Percentiles rank a stretch among this genome's conserved stretches.
Conservation (phyloP, 352 stramenopile species). For the Globisporangium mamillatum region DNA sequence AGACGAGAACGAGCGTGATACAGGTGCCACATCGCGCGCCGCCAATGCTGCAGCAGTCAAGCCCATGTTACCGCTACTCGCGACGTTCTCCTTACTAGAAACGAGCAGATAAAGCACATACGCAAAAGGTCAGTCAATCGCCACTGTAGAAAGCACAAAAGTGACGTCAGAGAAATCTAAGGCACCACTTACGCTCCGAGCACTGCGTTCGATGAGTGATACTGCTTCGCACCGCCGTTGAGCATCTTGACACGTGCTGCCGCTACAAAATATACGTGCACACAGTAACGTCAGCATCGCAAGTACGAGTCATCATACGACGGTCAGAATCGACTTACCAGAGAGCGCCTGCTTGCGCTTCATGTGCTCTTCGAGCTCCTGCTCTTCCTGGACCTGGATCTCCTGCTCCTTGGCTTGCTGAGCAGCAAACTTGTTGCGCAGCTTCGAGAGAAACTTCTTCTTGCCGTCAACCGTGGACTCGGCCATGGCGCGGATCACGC, state of each 20-base stretch:
- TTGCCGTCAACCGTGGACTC: constrained; percentile 77
- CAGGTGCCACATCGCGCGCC: constrained; percentile 27
- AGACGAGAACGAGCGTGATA: constrained; percentile 54
- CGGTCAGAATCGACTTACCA: constrained; percentile 25
- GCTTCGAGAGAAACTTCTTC: constrained; percentile 67
- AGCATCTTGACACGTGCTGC: constrained; percentile 66
- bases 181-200: constrained; percentile 29
- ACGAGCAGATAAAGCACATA: neutral
- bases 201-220: constrained; percentile 71
- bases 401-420: constrained; percentile 56
- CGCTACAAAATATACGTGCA: constrained; percentile 28
- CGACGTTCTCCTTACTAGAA: constrained; percentile 46
- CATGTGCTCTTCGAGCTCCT: constrained; percentile 61
- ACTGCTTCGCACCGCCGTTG: constrained; percentile 59
- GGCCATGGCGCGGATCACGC: constrained; percentile 82
- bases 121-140: neutral
- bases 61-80: constrained; percentile 19
- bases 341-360: constrained; percentile 73
- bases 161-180: neutral
- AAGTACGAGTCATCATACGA: neutral
- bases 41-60: constrained; percentile 31
- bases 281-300: neutral
- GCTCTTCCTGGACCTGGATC: constrained; percentile 48
- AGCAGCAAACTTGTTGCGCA: constrained; percentile 70
- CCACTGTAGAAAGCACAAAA: neutral